Conservation (phyloP, 345 rosid genomes). For the Geranium brycei region DNA sequence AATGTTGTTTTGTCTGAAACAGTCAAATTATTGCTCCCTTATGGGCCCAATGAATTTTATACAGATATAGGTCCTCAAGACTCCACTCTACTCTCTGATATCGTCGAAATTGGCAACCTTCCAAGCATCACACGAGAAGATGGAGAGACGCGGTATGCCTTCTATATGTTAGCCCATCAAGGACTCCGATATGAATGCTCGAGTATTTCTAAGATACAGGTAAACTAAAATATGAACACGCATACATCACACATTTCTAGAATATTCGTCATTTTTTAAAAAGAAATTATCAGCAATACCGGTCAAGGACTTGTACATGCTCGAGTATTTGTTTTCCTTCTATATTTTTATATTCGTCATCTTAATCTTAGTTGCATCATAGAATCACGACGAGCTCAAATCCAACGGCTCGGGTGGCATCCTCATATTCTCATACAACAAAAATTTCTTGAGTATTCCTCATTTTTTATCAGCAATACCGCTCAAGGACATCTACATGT, state of each 20-base stretch:
- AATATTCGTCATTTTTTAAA: neutral
- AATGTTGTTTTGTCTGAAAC: neutral
- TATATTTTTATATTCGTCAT: too few relatives aligned
- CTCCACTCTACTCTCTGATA: constrained; percentile 66
- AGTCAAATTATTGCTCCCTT: neutral
- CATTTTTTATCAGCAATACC: too few relatives aligned
- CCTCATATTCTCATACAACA: too few relatives aligned
- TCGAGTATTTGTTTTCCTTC: too few relatives aligned
- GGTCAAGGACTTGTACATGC: too few relatives aligned
- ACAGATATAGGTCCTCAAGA: constrained; percentile 95
- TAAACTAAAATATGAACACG: constrained; percentile 4
- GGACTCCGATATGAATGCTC: constrained; percentile 84
- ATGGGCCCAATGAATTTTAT: constrained; percentile 4
- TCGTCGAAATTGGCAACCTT: constrained; percentile 57
- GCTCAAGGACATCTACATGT: too few relatives aligned
- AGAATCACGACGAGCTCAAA: too few relatives aligned
- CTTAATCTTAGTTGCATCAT: too few relatives aligned
- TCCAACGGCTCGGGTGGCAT: too few relatives aligned
- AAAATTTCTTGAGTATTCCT: too few relatives aligned
- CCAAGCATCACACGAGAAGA: constrained; percentile 61
- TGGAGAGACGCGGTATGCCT: constrained; percentile 41
- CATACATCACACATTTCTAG: neutral
- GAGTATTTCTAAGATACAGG: constrained; percentile 62
- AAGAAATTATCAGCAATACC: too few relatives aligned
- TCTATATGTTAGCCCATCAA: constrained; percentile 59